Base-by-base conservation (phyloP, 768 basidiomycete species). In the Mrakia frigida region DNA sequence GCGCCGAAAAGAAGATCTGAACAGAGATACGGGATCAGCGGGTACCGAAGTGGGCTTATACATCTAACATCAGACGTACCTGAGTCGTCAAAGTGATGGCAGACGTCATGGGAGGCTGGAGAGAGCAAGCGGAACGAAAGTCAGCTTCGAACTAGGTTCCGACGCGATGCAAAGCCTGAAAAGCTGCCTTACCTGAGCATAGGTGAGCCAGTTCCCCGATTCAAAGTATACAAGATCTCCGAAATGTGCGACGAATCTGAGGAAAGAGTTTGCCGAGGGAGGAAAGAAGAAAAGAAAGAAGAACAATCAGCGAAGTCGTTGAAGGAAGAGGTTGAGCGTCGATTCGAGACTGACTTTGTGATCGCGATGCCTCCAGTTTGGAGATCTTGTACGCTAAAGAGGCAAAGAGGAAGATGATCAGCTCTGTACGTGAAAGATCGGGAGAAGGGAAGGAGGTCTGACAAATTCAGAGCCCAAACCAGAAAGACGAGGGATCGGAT, bases 41-140 rank as follows among this genome's bases (percentile, higher is more conserved):
- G 28, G 61, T 13, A 13, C 61, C 14, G 35, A 18, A 37, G 13
- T 31, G 28, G 33, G 10, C 56, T 59, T 59, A 11, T 28, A 23
- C 10, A 59, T 28, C 7, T 35, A 3, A 21, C 33, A n/a, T 9
- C 10, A 21, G 21, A 68, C 65, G 3, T 6, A 68, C 65, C 65
- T 68, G 65, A 23, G 65, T 68, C 56, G n/a, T 56, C 6, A 56
- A 28, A 56, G 56, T 56, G 28, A 56, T 56, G 56, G 56, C 56
- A 2, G 56, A n/a, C n/a, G 56, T 56, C 25, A 56, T 28, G 25
- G 56, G 56, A 28, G 56, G 56, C 56, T 56, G 13, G 31, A 9
- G n/a, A 63, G 13, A 3, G 31, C 3, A 31, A 35, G 33, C 0
- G 33, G 23, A 7, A 65, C 37, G 33, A 65, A 7, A 9, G 18